phyloP scores from a whole-genome alignment of 1,284 basidiomycete species.

The Naganishia albida region DNA sequence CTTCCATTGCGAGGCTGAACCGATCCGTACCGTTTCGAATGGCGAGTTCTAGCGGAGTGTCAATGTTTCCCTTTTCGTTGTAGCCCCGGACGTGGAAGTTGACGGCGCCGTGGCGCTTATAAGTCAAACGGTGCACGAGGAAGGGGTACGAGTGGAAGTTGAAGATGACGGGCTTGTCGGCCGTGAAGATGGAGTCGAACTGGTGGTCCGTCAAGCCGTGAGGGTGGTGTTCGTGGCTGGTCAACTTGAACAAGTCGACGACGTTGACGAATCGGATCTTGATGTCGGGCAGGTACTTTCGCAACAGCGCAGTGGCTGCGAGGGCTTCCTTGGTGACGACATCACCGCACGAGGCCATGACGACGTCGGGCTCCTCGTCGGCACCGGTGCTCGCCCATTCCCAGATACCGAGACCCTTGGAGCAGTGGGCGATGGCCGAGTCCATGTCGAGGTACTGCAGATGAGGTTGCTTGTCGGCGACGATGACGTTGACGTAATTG shows the following conservation, averaged over 20 bases:
- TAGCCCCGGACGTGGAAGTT: constrained; percentile 48
- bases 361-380: constrained; percentile 60
- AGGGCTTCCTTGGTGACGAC: constrained; percentile 75
- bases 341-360: constrained; percentile 57
- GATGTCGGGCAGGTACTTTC: constrained; percentile 62
- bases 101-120: constrained; percentile 40
- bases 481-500: constrained; percentile 76
- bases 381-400: constrained; percentile 72
- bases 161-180: constrained; percentile 65
- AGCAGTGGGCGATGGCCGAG: constrained; percentile 35
- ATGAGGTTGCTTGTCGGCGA: constrained; percentile 70
- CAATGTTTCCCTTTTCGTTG: constrained; percentile 45
- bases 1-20: constrained; percentile 46
- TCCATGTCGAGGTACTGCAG: constrained; percentile 37
- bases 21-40: constrained; percentile 46
- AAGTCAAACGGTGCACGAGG: constrained; percentile 45
- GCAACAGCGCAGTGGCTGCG: constrained; percentile 69
- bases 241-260: constrained; percentile 52
- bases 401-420: constrained; percentile 57
- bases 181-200: constrained; percentile 68
- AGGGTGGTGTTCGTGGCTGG: constrained; percentile 36
- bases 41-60: constrained; percentile 43
- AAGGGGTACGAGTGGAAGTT: constrained; percentile 74
- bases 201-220: constrained; percentile 66
- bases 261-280: constrained; percentile 76